Evolutionary conservation across 805 yeast genomes (phyloP), one percentile per base, ranked within the genome.

Genomic region (fission yeast (Schizosaccharomyces pombe)): DNA sequence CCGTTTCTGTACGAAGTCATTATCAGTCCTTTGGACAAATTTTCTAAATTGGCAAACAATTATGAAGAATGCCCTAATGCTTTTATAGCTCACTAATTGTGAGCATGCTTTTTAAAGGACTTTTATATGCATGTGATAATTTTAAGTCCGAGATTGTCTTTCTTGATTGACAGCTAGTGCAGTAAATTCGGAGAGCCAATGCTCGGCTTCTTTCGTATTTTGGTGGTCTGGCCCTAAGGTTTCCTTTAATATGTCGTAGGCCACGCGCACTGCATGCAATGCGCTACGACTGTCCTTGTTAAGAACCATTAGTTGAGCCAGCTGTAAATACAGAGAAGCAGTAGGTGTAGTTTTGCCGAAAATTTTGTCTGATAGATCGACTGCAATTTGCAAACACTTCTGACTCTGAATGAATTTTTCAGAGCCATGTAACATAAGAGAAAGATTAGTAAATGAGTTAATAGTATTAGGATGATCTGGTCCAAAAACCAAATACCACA

Each of bases 401-500:
- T 72, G 65, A 2, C 89, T 74, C 52, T 72, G 11, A 16, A 64
- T 61, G 56, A 60, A 67, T 58, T 77, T 68, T 58, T 75, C 73
- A 22, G 74, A 63, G 53, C 73, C 72, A 57, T 79, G 76, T 55
- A 84, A 70, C 61, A 78, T 72, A 14, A 75, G 69, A 2, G 80
- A 80, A 61, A 77, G 69, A 62, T 83, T 75, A 59, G 78, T 70
- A 62, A 76, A 68, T 5, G 85, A 75, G 57, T 79, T 77, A 53
- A 82, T 70, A 30, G 75, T 67, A 55, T 83, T 81, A 49, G 94
- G 85, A 63, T 86, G 94, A 54, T 70, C 70, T 2, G 72, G 71
- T 24, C 79, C 82, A 58, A 72, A 75, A n/a, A 78, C 69, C 5
- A 71, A 60, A n/a, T 65, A 60, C 80, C 87, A 77, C 54, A 75